Percentiles rank a stretch among this genome's conserved stretches.
These are phyloP conservation scores for Elsinoe perseae DNA, from an alignment of 2,329 filamentous ascomycete genomes.

Conservation along the genomic window DNA sequence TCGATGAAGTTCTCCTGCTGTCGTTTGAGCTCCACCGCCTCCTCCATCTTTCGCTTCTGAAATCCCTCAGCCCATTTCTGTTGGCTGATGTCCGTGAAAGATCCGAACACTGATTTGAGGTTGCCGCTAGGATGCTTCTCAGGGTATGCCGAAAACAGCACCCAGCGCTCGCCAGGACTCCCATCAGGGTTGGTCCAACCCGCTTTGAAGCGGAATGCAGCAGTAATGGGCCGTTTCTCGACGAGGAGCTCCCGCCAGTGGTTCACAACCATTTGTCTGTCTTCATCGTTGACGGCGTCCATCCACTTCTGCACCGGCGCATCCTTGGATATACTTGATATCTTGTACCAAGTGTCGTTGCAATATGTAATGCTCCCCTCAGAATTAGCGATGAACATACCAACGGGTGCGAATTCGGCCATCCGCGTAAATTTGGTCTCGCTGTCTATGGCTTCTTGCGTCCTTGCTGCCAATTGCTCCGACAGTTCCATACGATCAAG, in stretches of 20 bases:
- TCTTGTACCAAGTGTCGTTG: conserved; percentile 68
- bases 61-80: conserved; percentile 80
- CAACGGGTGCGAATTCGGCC: conserved; percentile 76
- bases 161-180: conserved; percentile 58
- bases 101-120: conserved; percentile 69
- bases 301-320: conserved; percentile 50
- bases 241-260: conserved; percentile 60
- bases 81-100: conserved; percentile 75
- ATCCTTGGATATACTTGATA: conserved; percentile 45
- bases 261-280: conserved; percentile 50
- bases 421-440: conserved; percentile 76
- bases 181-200: conserved; percentile 54
- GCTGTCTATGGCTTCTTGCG: conserved; percentile 50
- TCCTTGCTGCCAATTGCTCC: conserved; percentile 60
- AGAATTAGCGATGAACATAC: conserved; percentile 74
- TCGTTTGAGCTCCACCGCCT: conserved; percentile 72
- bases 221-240: conserved; percentile 54
- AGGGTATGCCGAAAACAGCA: conserved; percentile 67
- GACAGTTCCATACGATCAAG: conserved; percentile 70
- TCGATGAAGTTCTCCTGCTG: conserved; percentile 79
- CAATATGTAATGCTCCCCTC: conserved; percentile 66
- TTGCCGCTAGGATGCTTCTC: conserved; percentile 57
- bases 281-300: conserved; percentile 61
- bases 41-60: conserved; percentile 68
- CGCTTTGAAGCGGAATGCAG: conserved; percentile 69